Evolutionary conservation across 2,329 filamentous ascomycete genomes (phyloP), one percentile per base, ranked within the genome.

Genomic region (Xylariaceae sp.): DNA sequence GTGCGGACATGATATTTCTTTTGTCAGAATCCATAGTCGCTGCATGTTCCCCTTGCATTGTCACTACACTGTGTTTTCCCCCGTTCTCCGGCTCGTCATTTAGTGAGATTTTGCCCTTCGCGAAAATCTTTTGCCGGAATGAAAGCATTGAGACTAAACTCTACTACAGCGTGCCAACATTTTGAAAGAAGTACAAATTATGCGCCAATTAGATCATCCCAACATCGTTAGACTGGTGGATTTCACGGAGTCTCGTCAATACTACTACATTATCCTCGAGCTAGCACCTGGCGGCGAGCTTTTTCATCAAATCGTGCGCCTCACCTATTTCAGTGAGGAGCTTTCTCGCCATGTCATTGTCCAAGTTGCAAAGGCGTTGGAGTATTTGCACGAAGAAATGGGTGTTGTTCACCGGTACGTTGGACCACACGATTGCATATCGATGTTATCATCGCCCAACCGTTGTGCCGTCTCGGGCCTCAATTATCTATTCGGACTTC

Each of bases 321-420:
- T 99, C 69, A 99, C 94, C 13, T 99, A 97, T 71, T 99, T 99
- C 69, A 97, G 93, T 75, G 94, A 99, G 70, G 87, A 97, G 45
- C 79, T 99, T 1, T 95, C 92, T 48, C 82, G 94, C 60, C 94
- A 97, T 69, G 93, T 97, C 64, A 99, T 99, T 63, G 77, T 86
- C 4, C 93, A 97, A 68, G 94, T 99, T 14, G 94, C 94, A n/a
- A 85, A 95, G 63, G 93, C 94, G 13, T 78, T 99, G 48, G 87
- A 93, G 66, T 97, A 97, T 68, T 73, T 99, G 54, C 94, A 99
- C 63, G 94, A 97, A 67, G 90, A 94, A 63, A 90, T 87, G 59
- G 94, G 94, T 50, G 91, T 99, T 51, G 94, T 99, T 58, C 94
- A 99, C 77, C 89, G 94, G 94, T 97, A 80, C 68, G 87, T 73